These are phyloP conservation scores for Gloeostereum incarnatum DNA, from an alignment of 768 basidiomycete genomes.

Conservation along the genomic window DNA sequence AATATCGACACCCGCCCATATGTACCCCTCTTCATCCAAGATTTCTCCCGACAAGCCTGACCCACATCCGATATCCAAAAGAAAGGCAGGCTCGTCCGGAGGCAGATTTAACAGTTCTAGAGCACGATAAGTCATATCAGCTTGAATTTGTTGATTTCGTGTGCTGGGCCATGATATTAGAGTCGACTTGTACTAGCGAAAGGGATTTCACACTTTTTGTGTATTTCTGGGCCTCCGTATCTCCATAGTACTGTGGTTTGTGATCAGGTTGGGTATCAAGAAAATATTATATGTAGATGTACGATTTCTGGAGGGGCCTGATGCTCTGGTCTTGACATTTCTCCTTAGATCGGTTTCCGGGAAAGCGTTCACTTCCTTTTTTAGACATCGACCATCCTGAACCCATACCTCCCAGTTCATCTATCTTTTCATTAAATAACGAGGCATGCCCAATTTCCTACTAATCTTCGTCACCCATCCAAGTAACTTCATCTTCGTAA, in stretches of 20 bases:
- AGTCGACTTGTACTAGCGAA: neutral
- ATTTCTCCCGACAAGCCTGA: conserved; percentile 97
- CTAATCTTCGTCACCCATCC: neutral
- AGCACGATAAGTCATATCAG: conserved; percentile 95
- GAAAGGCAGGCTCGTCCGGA: conserved; percentile 67
- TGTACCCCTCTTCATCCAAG: conserved; percentile 86
- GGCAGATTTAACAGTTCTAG: conserved; percentile 85
- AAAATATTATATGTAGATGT: conserved; percentile 20
- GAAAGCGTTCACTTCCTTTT: no score
- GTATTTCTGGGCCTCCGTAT: conserved; percentile 92
- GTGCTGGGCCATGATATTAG: conserved; percentile 41
- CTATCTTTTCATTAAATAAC: conserved; percentile 10
- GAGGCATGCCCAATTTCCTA: neutral
- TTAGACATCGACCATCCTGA: no score
- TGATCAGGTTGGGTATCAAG: neutral
- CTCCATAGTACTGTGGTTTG: conserved; percentile 81
- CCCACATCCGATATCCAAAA: conserved; percentile 96
- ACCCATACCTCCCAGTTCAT: conserved; percentile 10
- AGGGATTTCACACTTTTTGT: conserved; percentile 87
- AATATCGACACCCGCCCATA: conserved; percentile 92
- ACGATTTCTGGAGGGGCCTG: conserved; percentile 91
- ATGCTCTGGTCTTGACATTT: conserved; percentile 83
- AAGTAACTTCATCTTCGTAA: neutral
- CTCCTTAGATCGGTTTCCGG: no score
- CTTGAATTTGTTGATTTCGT: conserved; percentile 93